Evolutionary conservation across 2,329 filamentous ascomycete genomes (phyloP).

Genomic region (Talaromyces sp.): DNA sequence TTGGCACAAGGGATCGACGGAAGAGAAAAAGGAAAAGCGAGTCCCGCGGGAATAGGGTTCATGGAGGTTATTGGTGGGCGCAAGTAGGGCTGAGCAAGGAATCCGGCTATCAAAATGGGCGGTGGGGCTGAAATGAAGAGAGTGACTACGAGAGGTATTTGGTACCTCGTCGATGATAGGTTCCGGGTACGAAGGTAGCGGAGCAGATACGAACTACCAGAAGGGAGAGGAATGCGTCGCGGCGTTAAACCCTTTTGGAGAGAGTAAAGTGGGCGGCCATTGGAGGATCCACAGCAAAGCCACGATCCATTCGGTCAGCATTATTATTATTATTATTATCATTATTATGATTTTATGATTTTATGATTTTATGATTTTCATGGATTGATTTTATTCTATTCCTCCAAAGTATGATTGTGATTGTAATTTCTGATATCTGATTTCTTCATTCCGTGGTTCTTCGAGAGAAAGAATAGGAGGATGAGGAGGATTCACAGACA

Average conservation of each 20-base stretch:
- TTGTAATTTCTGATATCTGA: no score
- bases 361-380: no score
- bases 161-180: constrained; percentile 6
- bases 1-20: constrained; percentile 13
- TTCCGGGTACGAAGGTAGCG: constrained; percentile 2
- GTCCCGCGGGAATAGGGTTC: not conserved
- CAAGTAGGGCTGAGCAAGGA: constrained; percentile 18
- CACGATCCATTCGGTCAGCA: not conserved
- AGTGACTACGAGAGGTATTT: not conserved
- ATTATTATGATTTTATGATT: no score
- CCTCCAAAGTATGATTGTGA: no score
- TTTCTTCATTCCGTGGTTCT: no score
- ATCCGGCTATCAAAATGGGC: not conserved
- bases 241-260: constrained; percentile 12
- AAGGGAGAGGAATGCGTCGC: constrained; percentile 8
- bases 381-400: no score
- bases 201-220: not conserved
- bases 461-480: no score
- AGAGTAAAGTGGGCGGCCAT: not conserved
- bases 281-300: constrained; percentile 1
- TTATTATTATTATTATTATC: no score
- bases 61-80: constrained; percentile 2
- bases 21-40: not conserved
- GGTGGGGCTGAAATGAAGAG: not conserved
- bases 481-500: not conserved